phyloP scores from a whole-genome alignment of 2,329 filamentous ascomycete species.

The Sclerotinia minor region DNA sequence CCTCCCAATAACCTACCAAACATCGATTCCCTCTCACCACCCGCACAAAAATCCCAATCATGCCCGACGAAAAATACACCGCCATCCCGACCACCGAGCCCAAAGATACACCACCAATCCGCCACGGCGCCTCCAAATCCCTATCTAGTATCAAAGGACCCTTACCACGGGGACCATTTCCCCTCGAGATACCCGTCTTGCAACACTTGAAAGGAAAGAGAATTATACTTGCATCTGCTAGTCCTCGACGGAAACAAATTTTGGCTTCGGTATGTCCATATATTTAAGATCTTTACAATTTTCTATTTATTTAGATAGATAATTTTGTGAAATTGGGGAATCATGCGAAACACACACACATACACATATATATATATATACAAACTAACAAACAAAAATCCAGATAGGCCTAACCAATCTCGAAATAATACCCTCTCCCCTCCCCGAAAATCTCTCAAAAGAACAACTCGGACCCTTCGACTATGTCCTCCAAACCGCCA shows the following conservation, averaged over 20 bases:
- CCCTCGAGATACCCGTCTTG: constrained; percentile 78
- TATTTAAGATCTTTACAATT: no score
- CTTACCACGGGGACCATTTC: constrained; percentile 52
- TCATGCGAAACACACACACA: neutral
- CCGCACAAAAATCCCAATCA: neutral
- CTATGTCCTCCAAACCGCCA: constrained; percentile 87
- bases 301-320: no score
- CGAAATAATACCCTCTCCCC: constrained; percentile 80
- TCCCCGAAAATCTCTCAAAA: constrained; percentile 85
- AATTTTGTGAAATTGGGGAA: no score
- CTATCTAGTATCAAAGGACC: constrained; percentile 27
- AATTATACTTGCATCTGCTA: constrained; percentile 87
- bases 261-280: constrained; percentile 66
- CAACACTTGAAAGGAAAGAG: constrained; percentile 73
- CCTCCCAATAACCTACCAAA: neutral
- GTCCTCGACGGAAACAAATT: constrained; percentile 79
- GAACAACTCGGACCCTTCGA: constrained; percentile 72
- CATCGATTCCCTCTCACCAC: no score
- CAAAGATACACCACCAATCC: constrained; percentile 33
- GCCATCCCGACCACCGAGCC: neutral
- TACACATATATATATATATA: no score
- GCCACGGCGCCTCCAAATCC: constrained; percentile 32
- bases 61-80: constrained; percentile 9
- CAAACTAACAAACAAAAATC: constrained; percentile 25
- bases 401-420: constrained; percentile 78